Evolutionary conservation across 306 rosid genomes (phyloP).

Genomic region (Inga laurina): DNA sequence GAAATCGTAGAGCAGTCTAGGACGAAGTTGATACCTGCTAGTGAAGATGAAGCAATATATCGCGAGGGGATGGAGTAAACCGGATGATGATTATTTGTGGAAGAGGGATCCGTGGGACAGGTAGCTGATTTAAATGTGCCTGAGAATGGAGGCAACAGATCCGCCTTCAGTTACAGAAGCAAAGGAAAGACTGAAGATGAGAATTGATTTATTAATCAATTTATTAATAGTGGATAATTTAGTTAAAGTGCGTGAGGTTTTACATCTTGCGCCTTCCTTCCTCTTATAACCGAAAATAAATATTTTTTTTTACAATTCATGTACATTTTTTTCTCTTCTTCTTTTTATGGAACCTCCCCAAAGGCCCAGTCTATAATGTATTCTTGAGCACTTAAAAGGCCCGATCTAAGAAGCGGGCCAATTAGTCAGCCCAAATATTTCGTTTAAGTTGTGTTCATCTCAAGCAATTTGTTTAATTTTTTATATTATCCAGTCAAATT

Average conservation of each 20-base stretch:
- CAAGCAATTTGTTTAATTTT: neutral
- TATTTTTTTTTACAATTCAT: too few species aligned
- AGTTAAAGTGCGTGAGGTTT: too few species aligned
- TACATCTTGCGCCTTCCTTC: neutral
- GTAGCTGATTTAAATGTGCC: neutral
- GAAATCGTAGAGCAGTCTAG: constrained; percentile 18
- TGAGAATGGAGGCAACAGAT: constrained; percentile 5
- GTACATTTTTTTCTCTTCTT: too few species aligned
- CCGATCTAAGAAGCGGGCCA: neutral
- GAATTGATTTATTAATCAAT: neutral
- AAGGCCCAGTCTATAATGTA: neutral
- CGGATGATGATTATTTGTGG: neutral
- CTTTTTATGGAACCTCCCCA: too few species aligned
- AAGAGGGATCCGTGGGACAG: neutral
- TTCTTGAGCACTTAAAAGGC: neutral
- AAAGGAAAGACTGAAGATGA: neutral
- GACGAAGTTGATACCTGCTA: constrained; percentile 30
- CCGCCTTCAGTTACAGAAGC: neutral
- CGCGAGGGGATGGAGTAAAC: constrained; percentile 19
- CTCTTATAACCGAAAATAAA: too few species aligned
- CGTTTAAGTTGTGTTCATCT: neutral
- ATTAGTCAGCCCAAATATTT: neutral
- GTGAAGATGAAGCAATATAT: neutral
- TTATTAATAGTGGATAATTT: too few species aligned
- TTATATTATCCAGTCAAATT: too few species aligned